Base-by-base conservation (phyloP, 2,329 filamentous ascomycete species). In the Sordariomycetes sp. region DNA sequence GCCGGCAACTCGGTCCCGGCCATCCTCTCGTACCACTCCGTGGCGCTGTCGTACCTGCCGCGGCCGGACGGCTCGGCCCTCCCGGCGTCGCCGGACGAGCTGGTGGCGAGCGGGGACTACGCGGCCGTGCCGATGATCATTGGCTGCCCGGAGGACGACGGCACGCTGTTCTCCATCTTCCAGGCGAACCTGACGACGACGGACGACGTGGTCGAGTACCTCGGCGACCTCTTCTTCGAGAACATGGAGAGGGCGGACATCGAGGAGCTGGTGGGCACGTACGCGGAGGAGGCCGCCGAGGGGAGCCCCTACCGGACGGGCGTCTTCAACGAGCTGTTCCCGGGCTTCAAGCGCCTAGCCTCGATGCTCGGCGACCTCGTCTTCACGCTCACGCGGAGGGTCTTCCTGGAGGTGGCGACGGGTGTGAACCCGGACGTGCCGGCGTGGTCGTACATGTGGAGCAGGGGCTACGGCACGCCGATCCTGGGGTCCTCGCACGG, bases 131-230 rank as follows among this genome's bases (percentile, higher is more conserved):
- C 85, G 3, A 78, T 86, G 65, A 86, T 88, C 58, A 72, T 82
- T 34, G 83, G 85, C 48, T 76, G 84, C 64, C 79, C 83, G 68
- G 82, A 87, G 72, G 84, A 88, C 65, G 85, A 88, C 66, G 83
- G 83, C 8, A 85, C 84, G 0, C 67, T 87, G 4, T 87, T 87
- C 66, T 74, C 80, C 6, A 72, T 87, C 18, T 77, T 79, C 63
- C 81, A 83, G 57, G 64, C 68, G 28, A 85, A 86, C 65, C 72
- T 87, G 50, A 82, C 76, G 16, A 85, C 78, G 1, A 79, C 72
- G 1, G 70, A 69, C 0, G 68, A 82, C 3, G 60, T 88, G 0
- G 72, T 77, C 8, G 68, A 73, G 2, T 87, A 88, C 64, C 65
- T 88, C 32, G 64, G 69, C 0, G 63, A 65, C 1, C 64, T 77